Base-by-base conservation (phyloP, 177 flowering plant genomes). In the Telopea speciosissima region DNA sequence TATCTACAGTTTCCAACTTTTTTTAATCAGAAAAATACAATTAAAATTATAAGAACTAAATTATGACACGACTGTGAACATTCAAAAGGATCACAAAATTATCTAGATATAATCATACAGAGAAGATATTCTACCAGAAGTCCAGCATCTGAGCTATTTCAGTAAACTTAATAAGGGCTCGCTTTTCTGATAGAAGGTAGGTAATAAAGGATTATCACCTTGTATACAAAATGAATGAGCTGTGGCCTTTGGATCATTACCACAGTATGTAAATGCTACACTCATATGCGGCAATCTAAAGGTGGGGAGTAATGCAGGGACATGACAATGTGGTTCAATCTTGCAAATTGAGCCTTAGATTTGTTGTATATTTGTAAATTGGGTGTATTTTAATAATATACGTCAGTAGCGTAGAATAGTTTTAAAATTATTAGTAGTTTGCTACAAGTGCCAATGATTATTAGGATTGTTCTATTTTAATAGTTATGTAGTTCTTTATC, bases 1-100 rank as follows among this genome's bases (percentile, higher is more conserved):
- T 75, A 77, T 78, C 97, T 90, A 84, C 72, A 73, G 66, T 62
- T 56, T 36, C 54, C 16, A 49, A 49, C 17, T 49, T 49, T 26
- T 26, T 61, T 24, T 62, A 61, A 10, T 19, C 63, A 58, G 22
- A 21, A 16, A 54, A 54, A 16, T 5, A 19, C 19, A 14, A 13
- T 14, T 19, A 19, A 21, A n/a, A 58, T 3, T n/a, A 58, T n/a
- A 7, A 58, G 23, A 58, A 58, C 22, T n/a, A 58, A 19, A 58
- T 58, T 7, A 58, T 58, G 8, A 58, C 10, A 4, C 7, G 23
- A 24, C 61, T n/a, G 23, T n/a, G 5, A 49, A 12, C 54, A 49
- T 16, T 11, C 54, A 49, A 49, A 11, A 49, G 17, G 8, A 13
- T 12, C 54, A 49, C 54, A 49, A 49, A 12, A 49, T 49, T 13